phyloP scores from a whole-genome alignment of 805 yeast species.

The Candida anglica region DNA sequence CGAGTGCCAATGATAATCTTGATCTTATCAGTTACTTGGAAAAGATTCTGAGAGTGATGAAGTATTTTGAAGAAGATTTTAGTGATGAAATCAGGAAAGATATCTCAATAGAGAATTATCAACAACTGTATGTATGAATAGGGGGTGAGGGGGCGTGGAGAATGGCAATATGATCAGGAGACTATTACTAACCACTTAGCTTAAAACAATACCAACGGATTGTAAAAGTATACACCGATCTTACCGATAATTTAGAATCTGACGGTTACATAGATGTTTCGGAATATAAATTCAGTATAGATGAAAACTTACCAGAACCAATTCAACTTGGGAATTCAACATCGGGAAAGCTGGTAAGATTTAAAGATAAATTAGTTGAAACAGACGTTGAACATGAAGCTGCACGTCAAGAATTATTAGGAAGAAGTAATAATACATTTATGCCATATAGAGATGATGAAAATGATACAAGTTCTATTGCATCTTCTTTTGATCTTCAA shows the following conservation, averaged over 20 bases:
- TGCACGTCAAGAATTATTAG: conserved; percentile 11
- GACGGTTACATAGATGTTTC: conserved; percentile 27
- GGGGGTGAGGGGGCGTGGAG: background rate
- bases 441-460: conserved; percentile 30
- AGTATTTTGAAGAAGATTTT: conserved; percentile 27
- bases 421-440: conserved; percentile 32
- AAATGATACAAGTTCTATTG: conserved; percentile 9
- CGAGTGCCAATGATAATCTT: conserved; percentile 35
- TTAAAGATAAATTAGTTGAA: conserved; percentile 27
- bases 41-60: conserved; percentile 22
- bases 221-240: conserved; percentile 12
- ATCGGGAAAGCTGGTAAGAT: conserved; percentile 25
- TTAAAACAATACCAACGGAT: conserved; percentile 1
- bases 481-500: conserved; percentile 18
- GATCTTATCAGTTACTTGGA: conserved; percentile 28
- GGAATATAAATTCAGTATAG: conserved; percentile 23
- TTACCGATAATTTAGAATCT: conserved; percentile 12
- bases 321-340: background rate
- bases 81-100: conserved; percentile 1
- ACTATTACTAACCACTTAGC: conserved; percentile 1
- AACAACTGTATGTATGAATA: conserved; percentile 1
- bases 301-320: conserved; percentile 4
- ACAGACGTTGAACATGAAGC: conserved; percentile 17
- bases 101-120: conserved; percentile 4
- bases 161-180: background rate